Conservation (phyloP, 2,329 filamentous ascomycete species). For the Ceratocystis cubensis region DNA sequence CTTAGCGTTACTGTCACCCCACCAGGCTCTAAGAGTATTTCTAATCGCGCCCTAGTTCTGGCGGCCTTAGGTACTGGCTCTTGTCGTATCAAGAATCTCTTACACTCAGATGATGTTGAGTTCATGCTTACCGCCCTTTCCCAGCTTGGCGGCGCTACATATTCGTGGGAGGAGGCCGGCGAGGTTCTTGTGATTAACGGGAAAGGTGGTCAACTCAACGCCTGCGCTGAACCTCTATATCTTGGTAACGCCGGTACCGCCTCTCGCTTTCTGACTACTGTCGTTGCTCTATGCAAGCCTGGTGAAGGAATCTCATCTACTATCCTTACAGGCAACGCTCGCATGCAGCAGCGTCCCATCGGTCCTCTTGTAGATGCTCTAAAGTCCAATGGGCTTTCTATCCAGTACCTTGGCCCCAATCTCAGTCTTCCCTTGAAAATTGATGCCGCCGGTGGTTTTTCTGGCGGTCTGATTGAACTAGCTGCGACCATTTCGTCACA, state of each 20-base stretch:
- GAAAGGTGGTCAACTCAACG: slow-evolving; percentile 72
- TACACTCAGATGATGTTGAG: slow-evolving; percentile 94
- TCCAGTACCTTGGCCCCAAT: slow-evolving; percentile 74
- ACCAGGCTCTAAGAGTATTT: slow-evolving; percentile 94
- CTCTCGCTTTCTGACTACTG: slow-evolving; percentile 85
- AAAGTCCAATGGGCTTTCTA: slow-evolving; percentile 69
- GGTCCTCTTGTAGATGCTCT: slow-evolving; percentile 86
- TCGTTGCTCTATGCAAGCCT: slow-evolving; percentile 69
- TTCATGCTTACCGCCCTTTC: slow-evolving; percentile 92
- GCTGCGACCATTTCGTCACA: slow-evolving; percentile 97
- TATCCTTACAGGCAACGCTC: slow-evolving; percentile 78
- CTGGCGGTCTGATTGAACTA: slow-evolving; percentile 77
- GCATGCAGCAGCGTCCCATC: slow-evolving; percentile 94
- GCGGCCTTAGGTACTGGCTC: slow-evolving; percentile 78
- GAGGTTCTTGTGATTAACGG: slow-evolving; percentile 79
- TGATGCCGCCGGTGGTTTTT: slow-evolving; percentile 67
- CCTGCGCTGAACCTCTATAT: slow-evolving; percentile 67
- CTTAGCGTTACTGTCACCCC: slow-evolving; percentile 67
- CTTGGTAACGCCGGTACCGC: slow-evolving; percentile 94
- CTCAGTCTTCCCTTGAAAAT: slow-evolving; percentile 76
- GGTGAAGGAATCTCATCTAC: slow-evolving; percentile 49
- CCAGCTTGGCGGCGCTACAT: slow-evolving; percentile 72
- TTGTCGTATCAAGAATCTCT: slow-evolving; percentile 78
- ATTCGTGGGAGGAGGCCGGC: slow-evolving; percentile 90
- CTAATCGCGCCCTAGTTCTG: slow-evolving; percentile 86